phyloP scores from a whole-genome alignment of 345 rosid genomes.

The Hibiscus syriacus region DNA sequence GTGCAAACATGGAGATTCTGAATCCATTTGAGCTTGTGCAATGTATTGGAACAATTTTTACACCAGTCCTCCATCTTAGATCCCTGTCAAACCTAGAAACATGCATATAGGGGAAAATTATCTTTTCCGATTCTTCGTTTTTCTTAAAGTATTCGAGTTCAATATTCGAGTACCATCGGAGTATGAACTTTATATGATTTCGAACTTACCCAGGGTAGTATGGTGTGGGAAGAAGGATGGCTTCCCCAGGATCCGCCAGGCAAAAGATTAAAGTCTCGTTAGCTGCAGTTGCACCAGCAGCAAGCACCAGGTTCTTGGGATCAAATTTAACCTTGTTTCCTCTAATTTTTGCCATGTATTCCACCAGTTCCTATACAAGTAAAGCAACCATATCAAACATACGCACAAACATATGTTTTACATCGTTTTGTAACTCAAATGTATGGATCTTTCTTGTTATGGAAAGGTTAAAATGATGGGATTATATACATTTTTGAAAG shows the following conservation, averaged over 20 bases:
- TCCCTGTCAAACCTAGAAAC: constrained; percentile 66
- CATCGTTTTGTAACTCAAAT: neutral
- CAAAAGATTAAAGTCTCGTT: constrained; percentile 84
- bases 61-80: constrained; percentile 69
- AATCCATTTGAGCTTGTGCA: constrained; percentile 53
- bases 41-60: constrained; percentile 52
- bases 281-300: constrained; percentile 91
- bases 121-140: no score
- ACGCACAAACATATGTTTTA: neutral
- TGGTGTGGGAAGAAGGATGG: constrained; percentile 85
- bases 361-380: constrained; percentile 43
- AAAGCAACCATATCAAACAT: neutral
- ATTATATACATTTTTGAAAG: constrained; percentile 50
- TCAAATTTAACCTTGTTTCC: constrained; percentile 64
- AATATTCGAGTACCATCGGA: no score
- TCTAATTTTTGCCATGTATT: constrained; percentile 61
- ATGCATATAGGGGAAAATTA: neutral
- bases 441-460: neutral
- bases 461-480: neutral
- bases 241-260: constrained; percentile 83
- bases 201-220: constrained; percentile 73
- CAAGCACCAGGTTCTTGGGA: constrained; percentile 57
- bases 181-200: no score
- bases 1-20: constrained; percentile 42
- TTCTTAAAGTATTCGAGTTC: no score